Conservation (phyloP, 768 basidiomycete species). For the Termitomyces sp. region DNA sequence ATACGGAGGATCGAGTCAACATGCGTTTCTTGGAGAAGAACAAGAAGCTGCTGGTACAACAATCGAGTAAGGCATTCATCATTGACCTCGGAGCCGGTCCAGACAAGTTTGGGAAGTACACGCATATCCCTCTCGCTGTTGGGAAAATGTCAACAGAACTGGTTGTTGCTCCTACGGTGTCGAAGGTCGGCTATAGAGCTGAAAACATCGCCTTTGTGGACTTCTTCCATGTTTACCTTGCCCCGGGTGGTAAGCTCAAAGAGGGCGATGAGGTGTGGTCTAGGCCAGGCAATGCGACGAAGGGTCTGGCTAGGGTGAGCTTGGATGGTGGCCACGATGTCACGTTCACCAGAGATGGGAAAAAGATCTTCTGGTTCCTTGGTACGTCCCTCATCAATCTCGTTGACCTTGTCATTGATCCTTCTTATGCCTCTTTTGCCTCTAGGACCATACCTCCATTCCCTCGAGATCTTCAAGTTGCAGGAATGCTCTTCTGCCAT, state of each 20-base stretch:
- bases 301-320: slow-evolving; percentile 57
- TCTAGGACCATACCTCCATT: slow-evolving; percentile 62
- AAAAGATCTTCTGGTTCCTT: slow-evolving; percentile 68
- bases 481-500: slow-evolving; percentile 45
- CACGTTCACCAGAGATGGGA: slow-evolving; percentile 60
- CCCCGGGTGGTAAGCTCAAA: slow-evolving; percentile 35
- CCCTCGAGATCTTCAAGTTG: slow-evolving; percentile 52
- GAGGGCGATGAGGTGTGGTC: slow-evolving; percentile 55
- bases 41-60: slow-evolving; percentile 57
- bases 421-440: background rate
- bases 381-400: slow-evolving; percentile 34
- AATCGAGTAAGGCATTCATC: slow-evolving; percentile 42
- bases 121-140: slow-evolving; percentile 42
- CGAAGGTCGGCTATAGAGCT: slow-evolving; percentile 19
- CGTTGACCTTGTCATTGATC: background rate
- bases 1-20: slow-evolving; percentile 38
- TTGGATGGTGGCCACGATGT: slow-evolving; percentile 74
- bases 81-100: slow-evolving; percentile 46
- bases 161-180: slow-evolving; percentile 32
- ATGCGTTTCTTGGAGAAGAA: slow-evolving; percentile 54
- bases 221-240: slow-evolving; percentile 63
- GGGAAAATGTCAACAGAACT: slow-evolving; percentile 60
- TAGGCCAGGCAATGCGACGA: slow-evolving; percentile 64
- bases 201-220: slow-evolving; percentile 62
- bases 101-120: slow-evolving; percentile 44